A percentile compares a stretch with the other conserved stretches of the same genome.
Evolutionary conservation across 345 rosid genomes (phyloP).

Genomic region (Camelina sativa): DNA sequence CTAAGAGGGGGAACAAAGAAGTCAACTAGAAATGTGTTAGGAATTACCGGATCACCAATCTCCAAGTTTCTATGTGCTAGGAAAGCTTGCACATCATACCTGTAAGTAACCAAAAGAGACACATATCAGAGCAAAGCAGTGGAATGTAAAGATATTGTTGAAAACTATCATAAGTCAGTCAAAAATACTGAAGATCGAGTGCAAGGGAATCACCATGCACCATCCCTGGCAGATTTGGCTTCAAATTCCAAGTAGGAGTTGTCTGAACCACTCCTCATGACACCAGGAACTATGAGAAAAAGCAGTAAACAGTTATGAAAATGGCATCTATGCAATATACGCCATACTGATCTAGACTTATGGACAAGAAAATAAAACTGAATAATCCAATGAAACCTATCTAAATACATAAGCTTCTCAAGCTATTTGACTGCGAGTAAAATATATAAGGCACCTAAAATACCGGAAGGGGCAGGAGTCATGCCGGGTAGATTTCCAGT

Average conservation of each 20-base stretch:
- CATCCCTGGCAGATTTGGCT: slow-evolving; percentile 96
- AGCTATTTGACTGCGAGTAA: background rate
- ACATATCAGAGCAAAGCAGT: slow-evolving; percentile 13
- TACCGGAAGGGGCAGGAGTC: slow-evolving; percentile 65
- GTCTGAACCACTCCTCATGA: slow-evolving; percentile 67
- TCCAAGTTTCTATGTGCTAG: slow-evolving; percentile 77
- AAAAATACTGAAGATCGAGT: slow-evolving; percentile 18
- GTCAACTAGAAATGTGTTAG: slow-evolving; percentile 3
- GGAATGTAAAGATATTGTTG: slow-evolving; percentile 8
- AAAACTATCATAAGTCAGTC: slow-evolving; percentile 23
- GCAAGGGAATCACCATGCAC: slow-evolving; percentile 82
- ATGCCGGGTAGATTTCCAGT: slow-evolving; percentile 55
- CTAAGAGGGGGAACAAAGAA: slow-evolving; percentile 23
- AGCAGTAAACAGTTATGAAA: slow-evolving; percentile 16
- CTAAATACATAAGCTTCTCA: slow-evolving; percentile 17
- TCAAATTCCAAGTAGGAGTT: slow-evolving; percentile 79
- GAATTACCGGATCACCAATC: slow-evolving; percentile 71
- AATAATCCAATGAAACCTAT: background rate
- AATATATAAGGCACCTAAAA: slow-evolving; percentile 28
- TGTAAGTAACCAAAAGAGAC: slow-evolving; percentile 40
- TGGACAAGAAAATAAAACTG: background rate
- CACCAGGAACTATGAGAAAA: slow-evolving; percentile 51
- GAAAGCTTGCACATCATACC: slow-evolving; percentile 88
- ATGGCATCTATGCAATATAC: slow-evolving; percentile 4
- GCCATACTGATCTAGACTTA: slow-evolving; percentile 21